These are phyloP conservation scores for Dionaea muscipula DNA, from an alignment of 179 eudicot species.

Conservation along the genomic window DNA sequence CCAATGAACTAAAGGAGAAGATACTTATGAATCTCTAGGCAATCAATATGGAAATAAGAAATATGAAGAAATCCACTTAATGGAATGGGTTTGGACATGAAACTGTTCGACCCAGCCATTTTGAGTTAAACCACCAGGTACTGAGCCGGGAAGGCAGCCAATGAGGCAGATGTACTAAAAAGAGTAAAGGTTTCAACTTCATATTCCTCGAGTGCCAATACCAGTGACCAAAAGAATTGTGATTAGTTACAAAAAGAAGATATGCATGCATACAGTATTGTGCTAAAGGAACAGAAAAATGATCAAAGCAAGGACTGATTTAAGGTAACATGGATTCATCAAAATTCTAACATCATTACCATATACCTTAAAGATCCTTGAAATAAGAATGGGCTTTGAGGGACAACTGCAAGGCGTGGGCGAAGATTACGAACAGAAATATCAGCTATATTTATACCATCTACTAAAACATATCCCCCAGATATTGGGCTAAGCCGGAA, in stretches of 20 bases:
- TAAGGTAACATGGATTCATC: neutral
- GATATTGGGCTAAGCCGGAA: slow-evolving; percentile 70
- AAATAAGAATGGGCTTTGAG: slow-evolving; percentile 90
- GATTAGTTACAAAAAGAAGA: neutral
- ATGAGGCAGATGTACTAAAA: too few relatives aligned
- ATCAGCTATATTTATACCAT: slow-evolving; percentile 43
- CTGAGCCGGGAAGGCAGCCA: too few relatives aligned
- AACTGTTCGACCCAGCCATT: too few relatives aligned
- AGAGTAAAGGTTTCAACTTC: too few relatives aligned
- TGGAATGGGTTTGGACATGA: neutral
- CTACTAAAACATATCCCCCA: slow-evolving; percentile 60
- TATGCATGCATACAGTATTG: neutral
- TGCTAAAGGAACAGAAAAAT: neutral
- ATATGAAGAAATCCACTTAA: neutral
- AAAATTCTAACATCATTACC: neutral
- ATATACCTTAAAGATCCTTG: slow-evolving; percentile 83
- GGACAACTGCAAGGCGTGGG: slow-evolving; percentile 67
- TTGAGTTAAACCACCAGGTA: too few relatives aligned
- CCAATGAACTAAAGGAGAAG: neutral
- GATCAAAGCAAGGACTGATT: neutral
- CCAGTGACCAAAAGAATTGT: neutral
- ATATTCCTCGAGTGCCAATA: too few relatives aligned
- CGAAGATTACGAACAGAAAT: slow-evolving; percentile 59
- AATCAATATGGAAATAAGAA: neutral
- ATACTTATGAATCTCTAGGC: neutral